A percentile compares a stretch with the other conserved stretches of the same genome.
Conservation (phyloP, 2,329 filamentous ascomycete genomes). For the Colletotrichum chrysophilum region DNA sequence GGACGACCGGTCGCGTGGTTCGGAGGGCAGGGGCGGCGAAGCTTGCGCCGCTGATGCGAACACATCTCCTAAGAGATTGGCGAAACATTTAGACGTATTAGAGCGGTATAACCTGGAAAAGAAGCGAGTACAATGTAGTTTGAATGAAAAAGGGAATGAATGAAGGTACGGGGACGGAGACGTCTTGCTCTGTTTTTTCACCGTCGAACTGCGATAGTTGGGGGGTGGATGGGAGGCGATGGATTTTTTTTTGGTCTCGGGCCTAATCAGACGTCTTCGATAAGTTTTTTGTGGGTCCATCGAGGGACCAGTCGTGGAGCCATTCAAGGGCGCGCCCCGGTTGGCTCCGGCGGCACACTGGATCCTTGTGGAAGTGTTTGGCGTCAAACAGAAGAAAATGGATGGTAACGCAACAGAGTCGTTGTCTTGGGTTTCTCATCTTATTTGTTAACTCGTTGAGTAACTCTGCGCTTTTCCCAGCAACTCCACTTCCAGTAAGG, state of each 20-base stretch:
- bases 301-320: not conserved
- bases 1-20: constrained; percentile 11
- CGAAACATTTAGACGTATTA: constrained; percentile 23
- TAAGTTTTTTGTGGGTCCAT: not conserved
- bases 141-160: not conserved
- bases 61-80: constrained; percentile 42
- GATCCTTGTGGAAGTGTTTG: not conserved
- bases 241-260: constrained; percentile 7
- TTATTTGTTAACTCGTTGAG: not conserved
- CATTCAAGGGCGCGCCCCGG: not conserved
- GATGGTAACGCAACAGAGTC: not conserved
- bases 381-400: not conserved
- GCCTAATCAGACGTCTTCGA: constrained; percentile 10
- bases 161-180: not conserved
- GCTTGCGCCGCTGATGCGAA: constrained; percentile 35
- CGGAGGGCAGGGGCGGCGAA: constrained; percentile 12
- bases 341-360: not conserved
- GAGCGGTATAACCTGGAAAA: not conserved
- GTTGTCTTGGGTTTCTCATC: not conserved
- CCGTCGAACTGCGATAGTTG: not conserved
- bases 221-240: constrained; percentile 24
- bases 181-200: constrained; percentile 7
- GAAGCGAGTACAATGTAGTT: not conserved
- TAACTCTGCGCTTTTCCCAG: not conserved
- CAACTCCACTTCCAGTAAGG: not conserved